Evolutionary conservation across 179 eudicot species (phyloP).

Genomic region (Silene coronaria): DNA sequence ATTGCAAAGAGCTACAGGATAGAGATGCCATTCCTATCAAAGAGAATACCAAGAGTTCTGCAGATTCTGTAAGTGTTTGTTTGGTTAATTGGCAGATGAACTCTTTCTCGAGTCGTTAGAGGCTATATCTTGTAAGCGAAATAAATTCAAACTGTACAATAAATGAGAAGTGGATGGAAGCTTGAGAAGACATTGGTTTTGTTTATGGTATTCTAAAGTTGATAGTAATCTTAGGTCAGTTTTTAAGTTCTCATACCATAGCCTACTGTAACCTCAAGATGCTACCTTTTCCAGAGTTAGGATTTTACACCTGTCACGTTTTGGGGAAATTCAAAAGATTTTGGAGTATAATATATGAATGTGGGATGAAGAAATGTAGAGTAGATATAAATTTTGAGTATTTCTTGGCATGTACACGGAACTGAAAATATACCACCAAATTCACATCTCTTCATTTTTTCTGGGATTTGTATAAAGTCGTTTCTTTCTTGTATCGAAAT

Average conservation of each 20-base stretch:
- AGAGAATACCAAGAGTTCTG: constrained; percentile 31
- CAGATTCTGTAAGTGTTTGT: constrained; percentile 31
- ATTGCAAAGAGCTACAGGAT: constrained; percentile 34
- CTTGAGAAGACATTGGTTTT: neutral
- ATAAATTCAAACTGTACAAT: neutral
- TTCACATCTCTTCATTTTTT: neutral
- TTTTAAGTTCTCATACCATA: neutral
- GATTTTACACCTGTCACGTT: neutral
- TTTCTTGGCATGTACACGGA: neutral
- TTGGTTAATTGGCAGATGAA: constrained; percentile 8
- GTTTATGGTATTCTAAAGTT: neutral
- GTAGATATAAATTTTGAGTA: neutral
- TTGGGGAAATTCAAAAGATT: too few relatives aligned
- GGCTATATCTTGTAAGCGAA: neutral
- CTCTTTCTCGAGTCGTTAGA: constrained; percentile 14
- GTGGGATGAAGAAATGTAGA: neutral
- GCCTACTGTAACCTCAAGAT: neutral
- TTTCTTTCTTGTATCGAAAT: too few relatives aligned
- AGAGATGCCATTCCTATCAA: constrained; percentile 33
- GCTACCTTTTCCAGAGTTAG: neutral
- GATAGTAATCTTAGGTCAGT: neutral
- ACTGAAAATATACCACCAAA: neutral
- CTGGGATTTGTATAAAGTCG: neutral
- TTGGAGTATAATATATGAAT: too few relatives aligned
- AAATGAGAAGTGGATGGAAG: neutral